Evolutionary conservation across 805 yeast genomes (phyloP), one percentile per base, ranked within the genome.

Genomic region (Cyberlindnera maritima): DNA sequence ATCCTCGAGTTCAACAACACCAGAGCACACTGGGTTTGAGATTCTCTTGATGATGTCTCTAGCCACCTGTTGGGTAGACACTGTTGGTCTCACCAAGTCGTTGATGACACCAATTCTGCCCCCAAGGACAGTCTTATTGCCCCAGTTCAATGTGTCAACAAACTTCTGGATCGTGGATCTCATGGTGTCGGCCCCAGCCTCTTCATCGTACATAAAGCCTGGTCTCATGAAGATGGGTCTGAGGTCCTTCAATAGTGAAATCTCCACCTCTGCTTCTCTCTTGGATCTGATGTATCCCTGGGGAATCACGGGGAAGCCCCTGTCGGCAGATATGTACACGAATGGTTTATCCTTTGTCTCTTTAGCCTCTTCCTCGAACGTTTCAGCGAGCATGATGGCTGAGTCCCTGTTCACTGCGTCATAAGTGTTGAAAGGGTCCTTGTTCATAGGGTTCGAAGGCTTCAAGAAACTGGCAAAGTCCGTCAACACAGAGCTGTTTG

Each of bases 311-410:
- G 91, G 89, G 43, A 80, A 77, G 44, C 83, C 83, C 41, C 72
- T 66, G 55, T 88, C 95, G 1, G 97, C 96, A 0, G 96, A 87
- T 2, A 90, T 75, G 58, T 88, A 90, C 0, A 85, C 88, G 59
- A 84, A 83, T 9, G 79, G 66, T 4, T 69, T 77, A 58, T 50
- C 55, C 36, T 52, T 52, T 8, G 23, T 14, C 2, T 46, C 47
- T 32, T 23, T 37, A n/a, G 56, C 39, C 7, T 54, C 35, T 37
- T 71, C 61, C 23, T 70, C 55, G 48, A 79, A 76, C 0, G 83
- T 70, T 39, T 78, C 77, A 0, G 89, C 91, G 17, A 85, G 64
- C 2, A 77, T 62, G 7, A 83, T 63, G 0, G 95, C 92, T 52
- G 89, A 81, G 49, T 82, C 82, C 25, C 81, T 71, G 58, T 89